These are phyloP conservation scores for Cercospora canescens DNA, from an alignment of 2,329 filamentous ascomycete species.

Conservation along the genomic window DNA sequence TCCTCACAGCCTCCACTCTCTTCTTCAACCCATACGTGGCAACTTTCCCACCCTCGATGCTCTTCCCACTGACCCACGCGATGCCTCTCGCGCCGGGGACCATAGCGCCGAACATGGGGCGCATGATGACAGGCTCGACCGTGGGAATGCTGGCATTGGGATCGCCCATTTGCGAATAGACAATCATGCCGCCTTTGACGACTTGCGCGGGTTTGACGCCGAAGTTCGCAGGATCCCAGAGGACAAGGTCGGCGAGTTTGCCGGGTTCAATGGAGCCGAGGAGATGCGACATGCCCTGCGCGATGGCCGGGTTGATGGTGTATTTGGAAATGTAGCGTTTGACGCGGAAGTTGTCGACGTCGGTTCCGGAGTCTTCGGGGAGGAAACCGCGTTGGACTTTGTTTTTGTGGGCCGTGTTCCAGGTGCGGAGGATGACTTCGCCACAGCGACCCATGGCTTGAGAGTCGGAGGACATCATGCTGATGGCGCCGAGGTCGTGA, in stretches of 20 bases:
- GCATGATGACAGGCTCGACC: constrained; percentile 77
- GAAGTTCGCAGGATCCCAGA: constrained; percentile 85
- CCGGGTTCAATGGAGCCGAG: constrained; percentile 86
- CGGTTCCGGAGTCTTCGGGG: constrained; percentile 74
- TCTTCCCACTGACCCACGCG: constrained; percentile 77
- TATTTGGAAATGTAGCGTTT: constrained; percentile 95
- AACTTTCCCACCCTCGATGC: constrained; percentile 66
- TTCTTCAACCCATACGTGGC: constrained; percentile 75
- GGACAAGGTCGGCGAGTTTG: constrained; percentile 83
- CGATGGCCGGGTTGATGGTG: constrained; percentile 88
- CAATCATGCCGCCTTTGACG: constrained; percentile 85
- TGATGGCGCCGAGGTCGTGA: constrained; percentile 91
- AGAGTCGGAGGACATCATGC: constrained; percentile 95
- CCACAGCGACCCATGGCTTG: constrained; percentile 97
- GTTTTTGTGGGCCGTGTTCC: constrained; percentile 98
- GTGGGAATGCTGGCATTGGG: constrained; percentile 71
- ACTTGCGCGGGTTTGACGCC: constrained; percentile 81
- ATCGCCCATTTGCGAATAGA: constrained; percentile 73
- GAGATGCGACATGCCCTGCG: constrained; percentile 85
- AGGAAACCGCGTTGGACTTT: constrained; percentile 78
- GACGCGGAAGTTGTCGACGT: constrained; percentile 85
- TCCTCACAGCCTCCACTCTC: constrained; percentile 75
- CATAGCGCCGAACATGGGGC: constrained; percentile 80
- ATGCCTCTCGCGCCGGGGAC: constrained; percentile 61
- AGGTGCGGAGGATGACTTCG: constrained; percentile 88